Base-by-base conservation (phyloP, 2,329 filamentous ascomycete genomes). In the Neocatenulostroma microsporum region DNA sequence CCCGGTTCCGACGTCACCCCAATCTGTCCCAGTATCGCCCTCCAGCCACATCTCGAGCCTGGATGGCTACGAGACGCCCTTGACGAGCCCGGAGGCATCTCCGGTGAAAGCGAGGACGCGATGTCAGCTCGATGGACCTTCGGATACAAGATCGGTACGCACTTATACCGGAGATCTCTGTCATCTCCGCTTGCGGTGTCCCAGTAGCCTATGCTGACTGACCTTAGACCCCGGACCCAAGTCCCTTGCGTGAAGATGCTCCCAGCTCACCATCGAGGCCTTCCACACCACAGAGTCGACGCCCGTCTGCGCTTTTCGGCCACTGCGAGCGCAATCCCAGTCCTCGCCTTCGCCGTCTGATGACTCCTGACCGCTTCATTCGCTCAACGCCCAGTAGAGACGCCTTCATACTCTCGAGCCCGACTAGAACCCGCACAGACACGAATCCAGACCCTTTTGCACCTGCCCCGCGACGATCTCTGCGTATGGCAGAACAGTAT, bases 291-390 rank as follows among this genome's bases (percentile, higher is more conserved):
- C 17, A 7, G 8, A 23, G 20, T 11, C 42, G 47, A 21, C 41
- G 45, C 20, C 49, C 51, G 17, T 49, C 46, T 26, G 39, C 34
- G 9, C 39, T 51, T 9, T 35, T 47, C 6, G 39, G 36, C 14
- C 37, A 49, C 20, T 47, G 41, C 30, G 43, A 49, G 31, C 40
- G 37, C 3, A 44, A 43, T 30, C 37, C 46, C 9, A 40, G 42
- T n/a, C 37, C 44, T 21, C 44, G 48, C 13, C 50, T 45, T 26
- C 42, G 42, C 20, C 34, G 44, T 9, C 21, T 43, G 12, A 47
- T 48, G 46, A 41, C 29, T 28, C 69, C 69, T 15, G 78, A 82
- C 55, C 68, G 78, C 19, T 82, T 80, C 51, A 69, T 81, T 30
- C 48, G 54, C 10, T 21, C 38, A 13, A 54, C 49, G 14, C 53